phyloP scores from a whole-genome alignment of 495 filamentous ascomycete genomes.

The Cercophora newfieldiana region DNA sequence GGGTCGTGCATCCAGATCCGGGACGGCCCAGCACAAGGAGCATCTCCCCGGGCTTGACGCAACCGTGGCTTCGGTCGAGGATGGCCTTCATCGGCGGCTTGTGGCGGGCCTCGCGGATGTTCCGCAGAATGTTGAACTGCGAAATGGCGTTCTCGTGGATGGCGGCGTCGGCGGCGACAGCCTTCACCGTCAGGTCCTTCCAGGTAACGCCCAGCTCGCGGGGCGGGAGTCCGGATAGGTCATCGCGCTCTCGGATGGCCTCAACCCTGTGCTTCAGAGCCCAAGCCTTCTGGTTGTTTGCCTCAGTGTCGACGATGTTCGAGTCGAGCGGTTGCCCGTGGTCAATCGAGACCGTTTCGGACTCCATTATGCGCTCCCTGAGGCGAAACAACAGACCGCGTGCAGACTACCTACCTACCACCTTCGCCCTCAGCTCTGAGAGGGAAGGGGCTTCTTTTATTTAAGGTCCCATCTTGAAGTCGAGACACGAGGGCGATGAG shows the following conservation, averaged over 20 bases:
- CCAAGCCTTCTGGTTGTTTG: conserved; percentile 29
- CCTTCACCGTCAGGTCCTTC: conserved; percentile 62
- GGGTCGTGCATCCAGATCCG: conserved; percentile 74
- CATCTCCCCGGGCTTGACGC: conserved; percentile 71
- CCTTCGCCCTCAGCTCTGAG: too few species aligned
- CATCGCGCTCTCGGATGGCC: conserved; percentile 45
- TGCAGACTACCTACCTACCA: too few species aligned
- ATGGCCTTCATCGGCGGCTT: conserved; percentile 62
- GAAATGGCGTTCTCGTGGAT: conserved; percentile 50
- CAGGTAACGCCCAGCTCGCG: conserved; percentile 60
- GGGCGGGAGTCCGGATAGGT: conserved; percentile 48
- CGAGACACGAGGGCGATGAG: too few species aligned
- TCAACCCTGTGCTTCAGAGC: conserved; percentile 48
- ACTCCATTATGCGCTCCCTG: too few species aligned
- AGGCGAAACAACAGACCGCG: too few species aligned
- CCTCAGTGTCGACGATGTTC: too few species aligned
- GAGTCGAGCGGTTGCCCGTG: too few species aligned
- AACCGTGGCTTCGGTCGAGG: conserved; percentile 53
- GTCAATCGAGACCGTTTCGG: too few species aligned
- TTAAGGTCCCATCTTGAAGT: too few species aligned
- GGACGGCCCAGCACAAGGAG: conserved; percentile 77
- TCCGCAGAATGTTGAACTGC: conserved; percentile 54
- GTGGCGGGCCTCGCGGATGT: conserved; percentile 45
- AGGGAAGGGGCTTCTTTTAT: too few species aligned
- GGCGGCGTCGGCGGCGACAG: conserved; percentile 38